Conservation (phyloP, 2,329 filamentous ascomycete genomes). For the Ophiostoma sp. region DNA sequence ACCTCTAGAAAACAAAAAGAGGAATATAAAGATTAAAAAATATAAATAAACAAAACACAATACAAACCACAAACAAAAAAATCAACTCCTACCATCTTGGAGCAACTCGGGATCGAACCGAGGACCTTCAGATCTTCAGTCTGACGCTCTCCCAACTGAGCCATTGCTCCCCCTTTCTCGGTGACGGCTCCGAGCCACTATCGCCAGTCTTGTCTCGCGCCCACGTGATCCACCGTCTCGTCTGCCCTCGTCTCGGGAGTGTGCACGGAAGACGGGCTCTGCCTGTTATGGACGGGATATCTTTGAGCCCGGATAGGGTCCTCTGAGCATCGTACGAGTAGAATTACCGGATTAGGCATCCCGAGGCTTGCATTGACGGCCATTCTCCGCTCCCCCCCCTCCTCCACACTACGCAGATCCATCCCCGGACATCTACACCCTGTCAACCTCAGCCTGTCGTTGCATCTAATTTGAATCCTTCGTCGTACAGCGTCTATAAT, state of each 20-base stretch:
- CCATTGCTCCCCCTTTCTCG: background rate
- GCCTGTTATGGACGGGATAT: background rate
- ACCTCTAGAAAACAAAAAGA: no score
- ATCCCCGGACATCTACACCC: background rate
- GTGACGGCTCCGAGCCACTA: background rate
- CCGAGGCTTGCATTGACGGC: background rate
- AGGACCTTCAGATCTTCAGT: slow-evolving; percentile 10
- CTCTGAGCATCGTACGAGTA: background rate
- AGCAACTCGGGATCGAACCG: slow-evolving; percentile 9
- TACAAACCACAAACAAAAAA: background rate
- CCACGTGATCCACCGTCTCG: background rate
- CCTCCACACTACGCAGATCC: slow-evolving; percentile 10
- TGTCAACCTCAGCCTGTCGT: background rate
- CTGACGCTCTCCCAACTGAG: slow-evolving; percentile 9
- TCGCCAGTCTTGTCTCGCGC: background rate
- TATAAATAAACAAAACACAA: background rate
- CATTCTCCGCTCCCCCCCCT: background rate
- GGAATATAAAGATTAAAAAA: background rate
- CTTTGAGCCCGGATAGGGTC: background rate
- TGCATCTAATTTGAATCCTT: background rate
- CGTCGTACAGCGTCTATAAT: background rate
- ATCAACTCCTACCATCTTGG: background rate
- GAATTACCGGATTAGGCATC: background rate
- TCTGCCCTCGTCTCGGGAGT: background rate
- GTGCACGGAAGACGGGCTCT: background rate